Conservation (phyloP, 306 rosid genomes). For the Aeschynomene evenia region DNA sequence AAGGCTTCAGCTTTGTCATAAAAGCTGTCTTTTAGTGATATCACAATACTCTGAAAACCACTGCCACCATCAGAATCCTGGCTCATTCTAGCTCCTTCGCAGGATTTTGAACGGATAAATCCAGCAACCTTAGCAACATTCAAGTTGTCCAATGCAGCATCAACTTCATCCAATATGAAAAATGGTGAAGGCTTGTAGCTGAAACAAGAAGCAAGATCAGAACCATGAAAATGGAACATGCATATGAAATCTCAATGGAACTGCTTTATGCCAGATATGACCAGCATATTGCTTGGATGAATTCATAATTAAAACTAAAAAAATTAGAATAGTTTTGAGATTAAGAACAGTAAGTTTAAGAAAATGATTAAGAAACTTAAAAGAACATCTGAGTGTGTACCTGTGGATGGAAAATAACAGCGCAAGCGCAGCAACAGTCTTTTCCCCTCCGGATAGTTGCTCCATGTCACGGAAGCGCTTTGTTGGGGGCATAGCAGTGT, state of each 20-base stretch:
- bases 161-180: conserved; percentile 98
- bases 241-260: neutral
- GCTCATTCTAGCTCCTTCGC: conserved; percentile 73
- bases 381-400: conserved; percentile 28
- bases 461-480: conserved; percentile 99
- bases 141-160: conserved; percentile 97
- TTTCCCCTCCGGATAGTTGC: conserved; percentile 95
- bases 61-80: conserved; percentile 70
- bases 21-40: conserved; percentile 87
- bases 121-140: conserved; percentile 98
- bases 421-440: conserved; percentile 96
- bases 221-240: conserved; percentile 27
- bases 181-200: conserved; percentile 97
- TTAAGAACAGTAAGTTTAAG: neutral
- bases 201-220: conserved; percentile 35
- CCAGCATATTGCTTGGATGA: neutral
- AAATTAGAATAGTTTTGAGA: neutral
- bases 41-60: conserved; percentile 97
- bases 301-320: neutral
- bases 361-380: neutral
- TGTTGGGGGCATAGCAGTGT: conserved; percentile 98
- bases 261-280: conserved; percentile 6
- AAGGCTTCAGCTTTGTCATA: conserved; percentile 92
- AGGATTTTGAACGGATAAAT: conserved; percentile 89
- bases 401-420: conserved; percentile 95